A percentile compares a stretch with the other conserved stretches of the same genome.
Evolutionary conservation across 352 stramenopile genomes (phyloP).

Genomic region (Globisporangium iwayamae): DNA sequence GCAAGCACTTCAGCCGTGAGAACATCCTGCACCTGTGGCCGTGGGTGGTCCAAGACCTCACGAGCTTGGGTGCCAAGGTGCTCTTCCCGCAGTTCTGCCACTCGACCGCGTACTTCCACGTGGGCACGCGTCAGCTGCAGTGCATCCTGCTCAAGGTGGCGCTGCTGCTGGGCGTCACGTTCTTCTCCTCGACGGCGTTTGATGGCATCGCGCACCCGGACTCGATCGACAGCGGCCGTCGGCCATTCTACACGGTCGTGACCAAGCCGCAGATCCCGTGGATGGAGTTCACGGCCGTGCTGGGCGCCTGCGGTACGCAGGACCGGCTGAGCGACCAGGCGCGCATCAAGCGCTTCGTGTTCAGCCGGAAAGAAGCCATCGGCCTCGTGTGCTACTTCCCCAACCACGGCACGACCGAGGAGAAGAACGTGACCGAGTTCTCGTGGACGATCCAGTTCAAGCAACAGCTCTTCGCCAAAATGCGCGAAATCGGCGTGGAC

Average conservation of each 20-base stretch:
- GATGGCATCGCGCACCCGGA: slow-evolving; percentile 51
- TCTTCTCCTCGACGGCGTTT: slow-evolving; percentile 63
- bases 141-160: slow-evolving; percentile 82
- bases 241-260: slow-evolving; percentile 65
- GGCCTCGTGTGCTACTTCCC: slow-evolving; percentile 82
- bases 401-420: slow-evolving; percentile 63
- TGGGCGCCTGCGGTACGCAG: slow-evolving; percentile 65
- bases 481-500: slow-evolving; percentile 67
- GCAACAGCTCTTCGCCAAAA: slow-evolving; percentile 77
- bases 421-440: slow-evolving; percentile 78
- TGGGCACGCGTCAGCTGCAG: slow-evolving; percentile 82
- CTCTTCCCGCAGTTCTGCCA: slow-evolving; percentile 82
- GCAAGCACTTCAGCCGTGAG: slow-evolving; percentile 73
- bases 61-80: slow-evolving; percentile 72
- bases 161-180: slow-evolving; percentile 63
- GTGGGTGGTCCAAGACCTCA: slow-evolving; percentile 82
- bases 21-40: slow-evolving; percentile 86
- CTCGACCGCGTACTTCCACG: slow-evolving; percentile 81
- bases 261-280: slow-evolving; percentile 77
- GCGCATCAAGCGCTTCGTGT: slow-evolving; percentile 75
- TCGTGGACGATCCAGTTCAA: slow-evolving; percentile 87
- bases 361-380: slow-evolving; percentile 77
- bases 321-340: slow-evolving; percentile 61
- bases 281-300: slow-evolving; percentile 71
- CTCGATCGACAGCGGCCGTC: slow-evolving; percentile 46